phyloP scores from a whole-genome alignment of 148 eudicot species.

The Camellia lanceoleosa region DNA sequence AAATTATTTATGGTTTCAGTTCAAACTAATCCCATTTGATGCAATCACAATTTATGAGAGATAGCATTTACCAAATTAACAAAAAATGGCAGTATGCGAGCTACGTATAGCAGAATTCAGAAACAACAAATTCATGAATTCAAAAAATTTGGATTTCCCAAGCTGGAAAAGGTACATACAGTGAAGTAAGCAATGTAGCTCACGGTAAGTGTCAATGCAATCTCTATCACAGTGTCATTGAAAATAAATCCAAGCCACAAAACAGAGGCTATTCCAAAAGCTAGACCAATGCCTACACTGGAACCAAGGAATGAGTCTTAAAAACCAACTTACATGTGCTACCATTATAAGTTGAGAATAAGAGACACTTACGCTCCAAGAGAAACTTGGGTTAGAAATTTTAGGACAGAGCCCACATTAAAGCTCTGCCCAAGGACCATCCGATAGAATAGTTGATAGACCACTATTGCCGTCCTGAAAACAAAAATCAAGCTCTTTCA shows the following conservation, averaged over 20 bases:
- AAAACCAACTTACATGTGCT: background rate
- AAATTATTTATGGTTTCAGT: background rate
- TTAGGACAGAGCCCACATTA: conserved; percentile 53
- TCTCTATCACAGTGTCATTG: conserved; percentile 93
- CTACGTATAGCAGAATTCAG: background rate
- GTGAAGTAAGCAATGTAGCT: conserved; percentile 94
- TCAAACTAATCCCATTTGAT: background rate
- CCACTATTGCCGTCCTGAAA: conserved; percentile 91
- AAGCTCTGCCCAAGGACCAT: conserved; percentile 74
- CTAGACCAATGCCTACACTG: conserved; percentile 92
- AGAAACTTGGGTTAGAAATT: conserved; percentile 66
- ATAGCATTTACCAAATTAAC: background rate
- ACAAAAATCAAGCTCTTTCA: background rate
- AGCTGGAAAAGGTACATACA: conserved; percentile 47
- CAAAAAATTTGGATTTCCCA: background rate
- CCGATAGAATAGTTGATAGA: conserved; percentile 75
- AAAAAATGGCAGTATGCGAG: background rate
- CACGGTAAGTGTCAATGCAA: conserved; percentile 83
- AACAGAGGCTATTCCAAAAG: conserved; percentile 80
- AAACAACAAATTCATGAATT: background rate
- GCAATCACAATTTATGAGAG: background rate
- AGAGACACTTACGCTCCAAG: conserved; percentile 82
- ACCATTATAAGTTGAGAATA: background rate
- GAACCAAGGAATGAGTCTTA: conserved; percentile 17
- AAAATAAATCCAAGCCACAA: conserved; percentile 95